Percentiles rank a stretch among this genome's conserved stretches.
phyloP scores from a whole-genome alignment of 2,329 filamentous ascomycete genomes.

The Myriangium duriaei region DNA sequence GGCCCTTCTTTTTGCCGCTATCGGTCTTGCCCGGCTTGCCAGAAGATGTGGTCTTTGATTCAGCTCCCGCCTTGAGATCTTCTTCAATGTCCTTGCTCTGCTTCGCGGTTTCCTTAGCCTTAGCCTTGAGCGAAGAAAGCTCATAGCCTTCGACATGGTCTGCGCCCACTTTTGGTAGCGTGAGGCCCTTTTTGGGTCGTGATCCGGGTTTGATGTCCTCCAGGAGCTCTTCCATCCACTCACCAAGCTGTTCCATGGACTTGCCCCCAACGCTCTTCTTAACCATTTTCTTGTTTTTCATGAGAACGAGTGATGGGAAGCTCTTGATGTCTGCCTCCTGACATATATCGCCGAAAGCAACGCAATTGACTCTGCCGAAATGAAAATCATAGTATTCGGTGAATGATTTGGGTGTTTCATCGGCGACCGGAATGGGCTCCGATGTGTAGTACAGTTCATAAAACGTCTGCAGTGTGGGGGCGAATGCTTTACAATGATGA shows the following conservation, averaged over 20 bases:
- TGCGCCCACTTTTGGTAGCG: conserved; percentile 60
- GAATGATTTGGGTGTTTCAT: conserved; percentile 49
- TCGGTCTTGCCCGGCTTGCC: conserved; percentile 32
- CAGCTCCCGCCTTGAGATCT: conserved; percentile 15
- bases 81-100: conserved; percentile 9
- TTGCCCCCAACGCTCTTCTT: conserved; percentile 55
- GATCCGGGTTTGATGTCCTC: conserved; percentile 72
- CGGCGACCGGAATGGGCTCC: conserved; percentile 47
- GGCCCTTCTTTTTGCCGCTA: conserved; percentile 37
- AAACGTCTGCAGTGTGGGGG: conserved; percentile 76
- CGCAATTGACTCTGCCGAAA: conserved; percentile 76
- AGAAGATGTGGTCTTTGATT: conserved; percentile 20
- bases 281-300: conserved; percentile 60
- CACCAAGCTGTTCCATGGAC: conserved; percentile 52
- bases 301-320: conserved; percentile 70
- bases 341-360: conserved; percentile 72
- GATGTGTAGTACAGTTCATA: conserved; percentile 96
- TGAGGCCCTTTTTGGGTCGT: conserved; percentile 52
- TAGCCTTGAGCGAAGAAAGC: conserved; percentile 18
- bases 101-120: conserved; percentile 27
- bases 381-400: conserved; percentile 77
- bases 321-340: conserved; percentile 50
- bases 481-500: conserved; percentile 65
- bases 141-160: conserved; percentile 19
- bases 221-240: conserved; percentile 61